Base-by-base conservation (phyloP, 2,329 filamentous ascomycete species). In the Aureobasidium pullulans region DNA sequence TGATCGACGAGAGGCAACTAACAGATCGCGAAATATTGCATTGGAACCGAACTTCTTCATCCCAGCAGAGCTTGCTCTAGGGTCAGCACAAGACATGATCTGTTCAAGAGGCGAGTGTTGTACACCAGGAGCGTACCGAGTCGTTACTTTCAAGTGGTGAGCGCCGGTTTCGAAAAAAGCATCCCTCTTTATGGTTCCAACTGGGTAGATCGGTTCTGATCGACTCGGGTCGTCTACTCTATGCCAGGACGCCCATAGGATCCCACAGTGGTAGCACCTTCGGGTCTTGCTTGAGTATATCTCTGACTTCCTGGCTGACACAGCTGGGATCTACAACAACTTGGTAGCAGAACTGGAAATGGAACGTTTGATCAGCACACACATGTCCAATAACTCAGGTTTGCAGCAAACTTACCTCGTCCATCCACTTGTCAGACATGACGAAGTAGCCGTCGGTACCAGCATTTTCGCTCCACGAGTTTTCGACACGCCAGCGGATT, bases 401-500 rank as follows among this genome's bases (percentile, higher is more conserved):
- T 19, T 10, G 28, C 4, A 74, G 43, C 29, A 29, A 32, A 46
- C 57, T 59, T 40, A 59, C 57, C 57, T 80, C 74, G 62, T 79
- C 77, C 75, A 81, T 78, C 78, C 78, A 81, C 19, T 77, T 77
- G 73, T 96, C 90, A 62, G 80, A 88, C 90, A 95, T 96, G 62
- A 96, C 88, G 69, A 94, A 94, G 81, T 89, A 96, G 0, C 91
- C 91, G 65, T 90, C 84, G 11, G 85, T 68, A 0, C 91, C 91
- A 0, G 81, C 81, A 0, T 69, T 75, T 42, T 83, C 79, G 11
- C 88, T 89, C 90, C 90, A 96, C 59, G 84, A 88, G 70, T 96
- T 96, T 79, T 96, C 87, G 6, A 96, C 89, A 57, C 90, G 79
- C 91, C 91, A 96, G 46, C 90, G 77, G 1, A 90, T 82, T 2